These are phyloP conservation scores for Paulownia fortunei DNA, from an alignment of 257 asterid genomes.

Conservation along the genomic window DNA sequence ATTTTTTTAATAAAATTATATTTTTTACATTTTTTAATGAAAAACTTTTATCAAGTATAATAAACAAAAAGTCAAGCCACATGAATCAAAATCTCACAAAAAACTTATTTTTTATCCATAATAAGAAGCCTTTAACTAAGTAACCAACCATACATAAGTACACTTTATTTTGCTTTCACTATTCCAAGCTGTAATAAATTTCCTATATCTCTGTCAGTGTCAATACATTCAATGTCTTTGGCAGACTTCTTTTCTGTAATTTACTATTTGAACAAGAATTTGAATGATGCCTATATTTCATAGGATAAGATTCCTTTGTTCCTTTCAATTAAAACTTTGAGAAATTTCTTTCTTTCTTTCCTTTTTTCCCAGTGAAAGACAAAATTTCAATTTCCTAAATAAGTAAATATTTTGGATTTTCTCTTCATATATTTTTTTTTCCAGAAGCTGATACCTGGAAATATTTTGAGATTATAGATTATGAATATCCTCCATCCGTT, in stretches of 20 bases:
- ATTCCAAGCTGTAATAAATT: background rate
- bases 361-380: background rate
- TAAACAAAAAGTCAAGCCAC: background rate
- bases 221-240: conserved; percentile 28
- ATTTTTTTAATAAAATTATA: too few relatives aligned
- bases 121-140: too few relatives aligned
- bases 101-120: background rate
- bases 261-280: conserved; percentile 31
- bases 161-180: background rate
- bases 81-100: too few relatives aligned
- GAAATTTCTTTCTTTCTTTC: background rate
- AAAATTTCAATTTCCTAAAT: background rate
- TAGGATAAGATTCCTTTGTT: background rate
- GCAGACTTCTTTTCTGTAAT: conserved; percentile 28
- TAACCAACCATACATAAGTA: too few relatives aligned
- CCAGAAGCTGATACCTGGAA: too few relatives aligned
- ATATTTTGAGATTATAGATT: too few relatives aligned
- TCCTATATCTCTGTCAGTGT: conserved; percentile 20
- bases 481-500: too few relatives aligned
- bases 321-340: background rate
- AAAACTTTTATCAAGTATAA: background rate
- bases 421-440: too few relatives aligned
- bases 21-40: too few relatives aligned
- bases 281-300: too few relatives aligned
- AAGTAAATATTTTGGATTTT: background rate